A percentile compares a stretch with the other conserved stretches of the same genome.
phyloP scores from a whole-genome alignment of 345 rosid genomes.

The Balakata baccata region DNA sequence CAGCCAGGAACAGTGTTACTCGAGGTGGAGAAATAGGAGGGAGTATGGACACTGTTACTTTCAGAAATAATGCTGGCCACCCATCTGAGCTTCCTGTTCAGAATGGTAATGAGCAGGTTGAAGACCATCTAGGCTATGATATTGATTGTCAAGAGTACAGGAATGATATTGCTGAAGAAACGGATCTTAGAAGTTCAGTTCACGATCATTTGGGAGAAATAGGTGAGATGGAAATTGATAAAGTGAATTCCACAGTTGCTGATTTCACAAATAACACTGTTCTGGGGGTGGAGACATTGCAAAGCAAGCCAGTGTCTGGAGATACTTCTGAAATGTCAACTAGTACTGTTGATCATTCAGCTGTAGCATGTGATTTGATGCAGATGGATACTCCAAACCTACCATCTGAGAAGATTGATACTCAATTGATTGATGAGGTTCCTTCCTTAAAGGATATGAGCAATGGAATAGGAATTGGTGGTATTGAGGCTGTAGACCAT shows the following conservation, averaged over 20 bases:
- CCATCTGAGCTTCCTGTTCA: conserved; percentile 25
- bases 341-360: not conserved
- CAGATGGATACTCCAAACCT: conserved; percentile 1
- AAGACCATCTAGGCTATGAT: conserved; percentile 14
- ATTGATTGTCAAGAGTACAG: conserved; percentile 22
- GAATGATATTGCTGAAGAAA: conserved; percentile 26
- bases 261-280: conserved; percentile 37
- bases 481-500: conserved; percentile 24
- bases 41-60: conserved; percentile 20
- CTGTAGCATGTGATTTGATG: not conserved
- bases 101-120: conserved; percentile 28
- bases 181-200: conserved; percentile 23
- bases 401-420: conserved; percentile 6
- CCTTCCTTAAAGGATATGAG: not conserved
- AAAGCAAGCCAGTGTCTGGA: conserved; percentile 4
- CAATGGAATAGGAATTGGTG: conserved; percentile 11
- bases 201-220: conserved; percentile 39
- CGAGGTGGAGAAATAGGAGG: conserved; percentile 41
- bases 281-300: conserved; percentile 21
- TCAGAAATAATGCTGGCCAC: conserved; percentile 28
- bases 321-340: conserved; percentile 9
- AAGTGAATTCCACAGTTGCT: conserved; percentile 35
- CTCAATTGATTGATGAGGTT: conserved; percentile 4
- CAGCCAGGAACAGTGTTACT: conserved; percentile 28
- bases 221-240: conserved; percentile 45